Evolutionary conservation across 306 rosid genomes (phyloP).

Genomic region (Alnus rubra): DNA sequence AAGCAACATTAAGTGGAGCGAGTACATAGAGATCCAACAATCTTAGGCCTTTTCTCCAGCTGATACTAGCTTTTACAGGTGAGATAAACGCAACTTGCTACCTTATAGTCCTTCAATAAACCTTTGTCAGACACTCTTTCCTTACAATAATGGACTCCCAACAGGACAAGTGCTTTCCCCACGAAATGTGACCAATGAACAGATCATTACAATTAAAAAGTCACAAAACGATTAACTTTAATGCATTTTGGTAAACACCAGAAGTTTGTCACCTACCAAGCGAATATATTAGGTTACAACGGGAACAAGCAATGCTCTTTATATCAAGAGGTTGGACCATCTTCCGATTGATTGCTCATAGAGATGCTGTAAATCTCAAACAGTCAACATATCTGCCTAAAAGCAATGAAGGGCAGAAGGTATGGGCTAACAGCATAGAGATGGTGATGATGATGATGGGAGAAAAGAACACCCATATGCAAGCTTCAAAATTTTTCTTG

Average conservation of each 20-base stretch:
- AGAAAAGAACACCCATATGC: background rate
- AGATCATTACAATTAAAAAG: background rate
- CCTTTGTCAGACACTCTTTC: background rate
- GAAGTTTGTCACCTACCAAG: background rate
- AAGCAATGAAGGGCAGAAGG: background rate
- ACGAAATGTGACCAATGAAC: too few relatives aligned
- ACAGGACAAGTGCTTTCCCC: too few relatives aligned
- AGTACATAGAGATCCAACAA: too few relatives aligned
- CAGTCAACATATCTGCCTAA: background rate
- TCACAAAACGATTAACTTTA: background rate
- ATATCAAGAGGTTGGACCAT: background rate
- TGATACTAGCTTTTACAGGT: background rate
- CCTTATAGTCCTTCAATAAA: background rate
- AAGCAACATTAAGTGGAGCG: too few relatives aligned
- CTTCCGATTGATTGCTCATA: background rate
- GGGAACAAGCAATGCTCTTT: background rate
- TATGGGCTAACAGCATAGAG: background rate
- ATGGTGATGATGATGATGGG: background rate
- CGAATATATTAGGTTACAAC: too few relatives aligned
- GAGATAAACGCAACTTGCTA: background rate
- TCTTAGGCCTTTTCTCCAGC: too few relatives aligned
- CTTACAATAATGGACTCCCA: too few relatives aligned
- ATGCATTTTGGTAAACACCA: background rate
- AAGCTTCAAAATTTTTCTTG: constrained; percentile 27
- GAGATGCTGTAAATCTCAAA: background rate